Conservation (phyloP, 192 early-diverging fungal genomes). For the Obelidium mucronatum region DNA sequence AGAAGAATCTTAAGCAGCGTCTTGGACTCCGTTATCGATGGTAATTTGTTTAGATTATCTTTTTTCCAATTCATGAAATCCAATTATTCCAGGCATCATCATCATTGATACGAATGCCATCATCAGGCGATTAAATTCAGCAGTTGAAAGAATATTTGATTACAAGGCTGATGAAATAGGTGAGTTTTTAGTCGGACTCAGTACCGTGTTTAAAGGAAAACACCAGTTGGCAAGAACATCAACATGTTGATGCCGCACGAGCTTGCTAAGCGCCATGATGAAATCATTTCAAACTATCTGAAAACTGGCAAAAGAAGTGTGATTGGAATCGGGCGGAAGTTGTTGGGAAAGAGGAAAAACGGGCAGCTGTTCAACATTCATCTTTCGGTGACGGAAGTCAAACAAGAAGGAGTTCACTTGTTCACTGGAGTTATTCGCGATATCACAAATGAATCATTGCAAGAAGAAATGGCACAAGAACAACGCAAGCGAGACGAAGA, state of each 20-base stretch:
- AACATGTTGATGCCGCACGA: slow-evolving; percentile 37
- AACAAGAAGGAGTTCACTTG: slow-evolving; percentile 42
- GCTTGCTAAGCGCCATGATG: slow-evolving; percentile 31
- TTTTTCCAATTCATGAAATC: no score
- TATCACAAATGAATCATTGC: slow-evolving; percentile 42
- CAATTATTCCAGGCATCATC: slow-evolving; percentile 39
- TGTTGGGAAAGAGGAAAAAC: slow-evolving; percentile 39
- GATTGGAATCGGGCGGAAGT: slow-evolving; percentile 34
- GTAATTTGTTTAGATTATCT: no score
- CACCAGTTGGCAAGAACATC: slow-evolving; percentile 49
- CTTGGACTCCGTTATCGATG: slow-evolving; percentile 44
- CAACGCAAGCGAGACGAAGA: not conserved
- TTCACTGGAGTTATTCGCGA: slow-evolving; percentile 56
- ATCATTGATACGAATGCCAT: slow-evolving; percentile 39
- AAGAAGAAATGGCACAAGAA: not conserved
- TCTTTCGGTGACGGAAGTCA: slow-evolving; percentile 46
- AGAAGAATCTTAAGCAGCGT: slow-evolving; percentile 46
- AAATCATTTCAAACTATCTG: slow-evolving; percentile 41
- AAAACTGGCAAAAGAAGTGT: slow-evolving; percentile 37
- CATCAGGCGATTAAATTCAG: slow-evolving; percentile 44
- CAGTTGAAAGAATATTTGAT: slow-evolving; percentile 49
- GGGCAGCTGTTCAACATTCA: slow-evolving; percentile 46
- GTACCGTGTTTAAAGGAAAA: no score
- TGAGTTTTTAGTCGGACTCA: not conserved
- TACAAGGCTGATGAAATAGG: slow-evolving; percentile 28